A percentile compares a stretch with the other conserved stretches of the same genome.
These are phyloP conservation scores for Rhizopogon roseolus DNA, from an alignment of 768 basidiomycete species.

Conservation along the genomic window DNA sequence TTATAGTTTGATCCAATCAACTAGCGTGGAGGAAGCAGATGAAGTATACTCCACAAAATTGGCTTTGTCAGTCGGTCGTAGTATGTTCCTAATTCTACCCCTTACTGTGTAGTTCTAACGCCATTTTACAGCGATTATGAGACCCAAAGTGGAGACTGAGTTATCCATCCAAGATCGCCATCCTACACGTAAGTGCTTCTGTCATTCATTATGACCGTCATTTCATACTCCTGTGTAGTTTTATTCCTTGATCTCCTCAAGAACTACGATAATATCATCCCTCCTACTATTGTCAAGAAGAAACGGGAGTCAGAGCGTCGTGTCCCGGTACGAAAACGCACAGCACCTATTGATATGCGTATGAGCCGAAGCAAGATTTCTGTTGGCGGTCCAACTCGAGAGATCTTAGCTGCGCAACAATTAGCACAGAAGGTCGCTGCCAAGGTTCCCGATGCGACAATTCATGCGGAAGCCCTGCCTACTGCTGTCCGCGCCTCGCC, in stretches of 20 bases:
- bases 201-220: not conserved
- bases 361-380: slow-evolving; percentile 76
- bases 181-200: slow-evolving; percentile 53
- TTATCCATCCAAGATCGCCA: slow-evolving; percentile 90
- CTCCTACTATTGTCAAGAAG: slow-evolving; percentile 79
- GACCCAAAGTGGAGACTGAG: slow-evolving; percentile 79
- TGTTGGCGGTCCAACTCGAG: slow-evolving; percentile 61
- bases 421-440: slow-evolving; percentile 50
- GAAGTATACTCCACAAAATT: slow-evolving; percentile 86
- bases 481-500: slow-evolving; percentile 15
- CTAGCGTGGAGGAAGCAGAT: slow-evolving; percentile 63
- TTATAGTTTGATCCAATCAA: slow-evolving; percentile 62
- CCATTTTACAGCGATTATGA: slow-evolving; percentile 55
- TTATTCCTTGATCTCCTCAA: slow-evolving; percentile 83
- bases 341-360: slow-evolving; percentile 84
- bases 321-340: slow-evolving; percentile 79
- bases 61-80: slow-evolving; percentile 79
- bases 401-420: slow-evolving; percentile 69
- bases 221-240: slow-evolving; percentile 35
- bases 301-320: slow-evolving; percentile 85
- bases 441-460: slow-evolving; percentile 13
- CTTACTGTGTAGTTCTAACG: not conserved
- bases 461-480: slow-evolving; percentile 6
- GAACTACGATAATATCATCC: slow-evolving; percentile 69
- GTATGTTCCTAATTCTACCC: slow-evolving; percentile 40